Evolutionary conservation across 2,329 filamentous ascomycete genomes (phyloP), one percentile per base, ranked within the genome.

Genomic region (Fusarium algeriense): DNA sequence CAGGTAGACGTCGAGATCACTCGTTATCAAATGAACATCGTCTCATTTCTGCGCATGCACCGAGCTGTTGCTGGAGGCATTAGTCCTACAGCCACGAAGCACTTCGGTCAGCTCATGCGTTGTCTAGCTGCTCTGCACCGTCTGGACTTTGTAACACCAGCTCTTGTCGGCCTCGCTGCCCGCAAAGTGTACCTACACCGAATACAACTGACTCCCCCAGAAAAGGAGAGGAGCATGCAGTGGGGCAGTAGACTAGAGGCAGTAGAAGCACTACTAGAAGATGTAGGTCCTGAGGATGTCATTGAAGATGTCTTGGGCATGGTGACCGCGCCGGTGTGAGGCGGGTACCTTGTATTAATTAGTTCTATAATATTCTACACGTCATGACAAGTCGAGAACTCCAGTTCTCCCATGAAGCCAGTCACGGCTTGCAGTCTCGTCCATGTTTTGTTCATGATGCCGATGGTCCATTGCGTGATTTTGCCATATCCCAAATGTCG

Each of bases 161-260:
- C 93, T 2, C 87, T 98, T 30, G 91, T 98, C 23, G 89, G 87
- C 11, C 85, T 99, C 48, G 96, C 96, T 8, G 91, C 92, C 4
- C 89, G 89, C 67, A 98, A 98, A 82, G 88, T 97, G 28, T 99
- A 97, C 78, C 86, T 92, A 20, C 96, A 99, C 82, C 91, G 94
- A 12, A 90, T 99, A 35, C 81, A 88, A 17, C 87, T 98, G 60
- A 89, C 92, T 0, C 81, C 83, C 3, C 87, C 93, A 2, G 87
- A 89, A 67, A 89, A 90, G 62, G 96, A 98, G 82, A 87, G 94
- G 50, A 98, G 94, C 79, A 87, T 97, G 84, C 93, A 97, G 79
- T 99, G 97, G 90, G 96, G 96, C 1, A 98, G 95, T 79, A 90
- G 92, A 57, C 73, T 92, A 1, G 85, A 87, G 34, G 92, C 92